Evolutionary conservation across 2,329 filamentous ascomycete species (phyloP), one percentile per base, ranked within the genome.

Genomic region (Pseudopithomyces chartarum): DNA sequence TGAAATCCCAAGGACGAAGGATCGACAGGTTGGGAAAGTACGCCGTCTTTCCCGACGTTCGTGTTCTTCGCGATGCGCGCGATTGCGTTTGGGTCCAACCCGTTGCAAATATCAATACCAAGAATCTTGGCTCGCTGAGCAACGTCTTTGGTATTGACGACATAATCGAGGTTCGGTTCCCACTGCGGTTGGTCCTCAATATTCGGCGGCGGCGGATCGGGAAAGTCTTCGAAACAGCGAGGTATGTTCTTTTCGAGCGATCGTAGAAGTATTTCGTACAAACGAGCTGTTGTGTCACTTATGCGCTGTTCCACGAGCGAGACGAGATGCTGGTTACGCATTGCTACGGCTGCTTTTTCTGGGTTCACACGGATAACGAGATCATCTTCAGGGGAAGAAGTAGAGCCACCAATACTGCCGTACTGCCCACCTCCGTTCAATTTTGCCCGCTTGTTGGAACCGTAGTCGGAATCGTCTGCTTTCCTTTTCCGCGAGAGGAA

Each of bases 351-450:
- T 57, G 92, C 91, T 74, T 94, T 96, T 54, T 93, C 89, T 68
- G 91, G 89, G 71, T 97, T 97, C 53, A 97, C 81, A 26, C 89
- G 86, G 47, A 98, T 81, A 34, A 93, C 83, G 61, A 92, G 81
- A 56, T 90, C 85, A 48, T 86, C 84, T 88, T 96, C 70, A 17
- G 59, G 55, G 7, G 63, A 61, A 11, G 55, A 50, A 29, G 36
- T 15, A n/a, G 3, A 50, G 20, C 12, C 11, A 15, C 20, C 32
- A n/a, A 26, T 19, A 29, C 20, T 42, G 19, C 26, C 43, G 12
- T 43, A 26, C 6, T 36, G 26, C 8, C 52, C 44, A 13, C 53
- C 57, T n/a, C 66, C 68, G 23, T 71, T 72, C 12, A 64, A 29
- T 55, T 71, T 76, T 13, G 69, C 34, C 8, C 73, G 66, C 61